Evolutionary conservation across 2,329 filamentous ascomycete genomes (phyloP).

Genomic region (Hypoxylon sp.): DNA sequence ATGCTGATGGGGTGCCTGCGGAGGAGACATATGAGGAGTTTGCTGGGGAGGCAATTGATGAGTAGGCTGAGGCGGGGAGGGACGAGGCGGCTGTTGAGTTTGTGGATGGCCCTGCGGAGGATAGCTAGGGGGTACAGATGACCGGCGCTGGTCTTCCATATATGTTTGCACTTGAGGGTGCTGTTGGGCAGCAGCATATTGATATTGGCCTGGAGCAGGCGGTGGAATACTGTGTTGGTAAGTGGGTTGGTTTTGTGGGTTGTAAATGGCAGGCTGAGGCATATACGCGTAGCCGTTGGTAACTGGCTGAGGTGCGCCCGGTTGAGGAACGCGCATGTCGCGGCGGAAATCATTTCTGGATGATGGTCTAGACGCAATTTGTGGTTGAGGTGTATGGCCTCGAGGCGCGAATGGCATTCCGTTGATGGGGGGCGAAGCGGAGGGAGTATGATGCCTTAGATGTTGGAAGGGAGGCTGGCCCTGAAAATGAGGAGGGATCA

Average conservation of each 20-base stretch:
- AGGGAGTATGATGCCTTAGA: conserved; percentile 85
- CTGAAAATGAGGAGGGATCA: conserved; percentile 80
- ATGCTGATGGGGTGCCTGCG: conserved; percentile 66
- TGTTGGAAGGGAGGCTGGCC: conserved; percentile 81
- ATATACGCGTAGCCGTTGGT: conserved; percentile 86
- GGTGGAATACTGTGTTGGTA: conserved; percentile 60
- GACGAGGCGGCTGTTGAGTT: conserved; percentile 63
- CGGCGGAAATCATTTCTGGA: conserved; percentile 86
- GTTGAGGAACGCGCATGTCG: conserved; percentile 80
- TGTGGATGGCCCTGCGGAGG: conserved; percentile 70
- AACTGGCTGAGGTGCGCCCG: conserved; percentile 69
- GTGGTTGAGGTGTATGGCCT: conserved; percentile 86
- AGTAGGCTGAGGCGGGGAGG: conserved; percentile 72
- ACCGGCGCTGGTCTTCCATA: conserved; percentile 81
- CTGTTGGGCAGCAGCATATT: conserved; percentile 57
- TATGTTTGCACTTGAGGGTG: conserved; percentile 75
- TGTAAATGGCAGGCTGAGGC: conserved; percentile 88
- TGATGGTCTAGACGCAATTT: conserved; percentile 79
- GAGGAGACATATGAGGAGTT: conserved; percentile 66
- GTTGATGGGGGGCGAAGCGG: conserved; percentile 91
- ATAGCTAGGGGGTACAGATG: conserved; percentile 79
- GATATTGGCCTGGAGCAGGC: conserved; percentile 54
- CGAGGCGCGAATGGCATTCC: conserved; percentile 79
- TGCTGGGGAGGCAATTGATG: conserved; percentile 65
- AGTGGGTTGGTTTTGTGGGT: conserved; percentile 68